These are phyloP conservation scores for Corynascus novoguineensis DNA, from an alignment of 495 filamentous ascomycete species.

Conservation along the genomic window DNA sequence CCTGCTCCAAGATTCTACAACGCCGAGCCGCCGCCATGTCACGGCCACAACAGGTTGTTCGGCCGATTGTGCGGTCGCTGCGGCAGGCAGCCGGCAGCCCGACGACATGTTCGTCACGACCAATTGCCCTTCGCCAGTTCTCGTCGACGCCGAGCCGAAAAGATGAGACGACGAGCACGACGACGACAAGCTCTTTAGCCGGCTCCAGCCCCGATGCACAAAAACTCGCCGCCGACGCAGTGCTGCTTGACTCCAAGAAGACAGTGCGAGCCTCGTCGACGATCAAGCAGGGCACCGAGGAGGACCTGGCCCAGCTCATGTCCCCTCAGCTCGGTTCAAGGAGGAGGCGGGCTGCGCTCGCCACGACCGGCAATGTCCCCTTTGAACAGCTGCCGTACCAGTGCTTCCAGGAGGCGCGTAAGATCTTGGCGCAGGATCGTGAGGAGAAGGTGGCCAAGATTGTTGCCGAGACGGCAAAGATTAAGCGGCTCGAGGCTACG, in stretches of 20 bases:
- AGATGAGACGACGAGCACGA: constrained; percentile 38
- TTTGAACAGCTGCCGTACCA: constrained; percentile 94
- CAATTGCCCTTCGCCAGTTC: constrained; percentile 41
- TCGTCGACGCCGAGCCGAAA: constrained; percentile 38
- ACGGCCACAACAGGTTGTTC: constrained; percentile 61
- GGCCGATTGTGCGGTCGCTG: constrained; percentile 60
- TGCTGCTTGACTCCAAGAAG: constrained; percentile 15
- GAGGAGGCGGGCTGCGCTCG: constrained; percentile 73
- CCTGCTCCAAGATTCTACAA: constrained; percentile 18
- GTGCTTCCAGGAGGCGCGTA: constrained; percentile 93
- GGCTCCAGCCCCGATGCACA: constrained; percentile 3
- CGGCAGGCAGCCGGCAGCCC: constrained; percentile 39
- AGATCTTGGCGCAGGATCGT: constrained; percentile 72
- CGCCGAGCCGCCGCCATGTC: constrained; percentile 47
- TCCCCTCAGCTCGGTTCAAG: constrained; percentile 68
- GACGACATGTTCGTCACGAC: constrained; percentile 27
- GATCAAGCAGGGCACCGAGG: constrained; percentile 49
- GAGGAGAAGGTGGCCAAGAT: constrained; percentile 70
- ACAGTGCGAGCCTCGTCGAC: constrained; percentile 28
- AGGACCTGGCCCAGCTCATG: constrained; percentile 51
- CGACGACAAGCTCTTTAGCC: constrained; percentile 17
- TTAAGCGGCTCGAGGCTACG: constrained; percentile 53
- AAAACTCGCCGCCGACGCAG: constrained; percentile 17
- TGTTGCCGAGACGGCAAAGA: constrained; percentile 51
- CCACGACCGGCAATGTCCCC: constrained; percentile 63